Base-by-base conservation (phyloP, 2,329 filamentous ascomycete genomes). In the Curvularia lunata region DNA sequence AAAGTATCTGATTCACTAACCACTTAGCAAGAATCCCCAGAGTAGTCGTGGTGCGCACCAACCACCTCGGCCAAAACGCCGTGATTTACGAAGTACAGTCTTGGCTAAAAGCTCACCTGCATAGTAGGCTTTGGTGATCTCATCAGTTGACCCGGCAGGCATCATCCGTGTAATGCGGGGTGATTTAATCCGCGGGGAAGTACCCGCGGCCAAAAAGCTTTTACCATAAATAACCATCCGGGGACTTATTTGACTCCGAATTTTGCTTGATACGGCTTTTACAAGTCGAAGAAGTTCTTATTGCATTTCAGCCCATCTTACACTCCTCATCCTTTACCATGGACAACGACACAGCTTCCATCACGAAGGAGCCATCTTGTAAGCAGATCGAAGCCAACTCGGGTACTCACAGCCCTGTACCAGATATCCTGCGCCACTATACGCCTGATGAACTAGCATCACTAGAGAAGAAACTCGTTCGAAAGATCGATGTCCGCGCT, bases 401-500 rank as follows among this genome's bases (percentile, higher is more conserved):
- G 1, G 55, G 52, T 16, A 18, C 52, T 32, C 47, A 25, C 34
- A 59, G 53, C 23, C 34, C 48, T 18, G 30, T 63, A 9, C 65
- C 65, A 7, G 58, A 60, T 1, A 56, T 64, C 34, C 52, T 66
- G 13, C 63, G 56, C 10, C 34, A 61, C 10, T 57, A 57, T 18
- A 57, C 58, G 5, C 45, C 50, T n/a, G 59, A 61, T 7, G 56
- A 68, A 42, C 62, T 68, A 16, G 43, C 45, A 10, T 42, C 55
- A 1, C 57, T 80, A 10, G 67, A 70, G 47, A 72, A 72, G 58
- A 68, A 68, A 27, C 58, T 74, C 19, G 60, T 56, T 3, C 62
- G 69, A 4, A 73, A 73, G 43, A 70, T 74, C n/a, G 69, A 74
- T 38, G 47, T 68, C 37, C 62, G 70, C 30, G 58, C 66, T 9